phyloP scores from a whole-genome alignment of 257 asterid genomes.

The Capsicum rhomboideum region DNA sequence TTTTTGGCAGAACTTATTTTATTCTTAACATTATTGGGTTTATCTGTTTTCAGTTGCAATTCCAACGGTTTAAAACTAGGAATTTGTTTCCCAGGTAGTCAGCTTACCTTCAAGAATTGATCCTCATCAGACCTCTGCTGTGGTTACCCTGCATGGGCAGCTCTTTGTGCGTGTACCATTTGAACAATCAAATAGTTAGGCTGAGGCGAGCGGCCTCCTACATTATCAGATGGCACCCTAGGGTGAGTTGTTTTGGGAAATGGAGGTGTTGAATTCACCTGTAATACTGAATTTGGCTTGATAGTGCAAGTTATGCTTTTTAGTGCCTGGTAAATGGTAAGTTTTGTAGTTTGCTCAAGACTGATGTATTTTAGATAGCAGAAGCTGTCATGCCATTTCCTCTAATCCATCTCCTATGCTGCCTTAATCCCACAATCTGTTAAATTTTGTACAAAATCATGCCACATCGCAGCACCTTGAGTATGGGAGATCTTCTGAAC shows the following conservation, averaged over 20 bases:
- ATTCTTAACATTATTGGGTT: neutral
- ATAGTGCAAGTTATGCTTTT: neutral
- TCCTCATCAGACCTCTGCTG: conserved; percentile 93
- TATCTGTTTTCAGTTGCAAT: neutral
- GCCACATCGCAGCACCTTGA: neutral
- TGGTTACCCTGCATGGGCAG: conserved; percentile 89
- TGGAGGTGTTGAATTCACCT: neutral
- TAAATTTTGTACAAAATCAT: neutral
- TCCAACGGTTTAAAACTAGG: neutral
- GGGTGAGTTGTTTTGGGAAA: neutral
- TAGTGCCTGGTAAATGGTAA: neutral
- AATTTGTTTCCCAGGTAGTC: conserved; percentile 47
- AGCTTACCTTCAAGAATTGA: conserved; percentile 88
- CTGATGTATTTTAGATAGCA: neutral
- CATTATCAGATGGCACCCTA: neutral
- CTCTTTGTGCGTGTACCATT: conserved; percentile 92
- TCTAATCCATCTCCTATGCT: neutral
- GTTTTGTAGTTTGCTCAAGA: neutral
- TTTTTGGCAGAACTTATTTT: neutral
- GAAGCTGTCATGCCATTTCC: neutral
- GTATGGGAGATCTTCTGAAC: neutral
- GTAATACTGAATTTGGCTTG: neutral
- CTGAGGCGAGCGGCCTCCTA: neutral
- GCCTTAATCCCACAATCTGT: neutral
- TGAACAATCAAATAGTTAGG: conserved; percentile 48